Conservation (phyloP, 495 filamentous ascomycete species). For the Tuber borchii region DNA sequence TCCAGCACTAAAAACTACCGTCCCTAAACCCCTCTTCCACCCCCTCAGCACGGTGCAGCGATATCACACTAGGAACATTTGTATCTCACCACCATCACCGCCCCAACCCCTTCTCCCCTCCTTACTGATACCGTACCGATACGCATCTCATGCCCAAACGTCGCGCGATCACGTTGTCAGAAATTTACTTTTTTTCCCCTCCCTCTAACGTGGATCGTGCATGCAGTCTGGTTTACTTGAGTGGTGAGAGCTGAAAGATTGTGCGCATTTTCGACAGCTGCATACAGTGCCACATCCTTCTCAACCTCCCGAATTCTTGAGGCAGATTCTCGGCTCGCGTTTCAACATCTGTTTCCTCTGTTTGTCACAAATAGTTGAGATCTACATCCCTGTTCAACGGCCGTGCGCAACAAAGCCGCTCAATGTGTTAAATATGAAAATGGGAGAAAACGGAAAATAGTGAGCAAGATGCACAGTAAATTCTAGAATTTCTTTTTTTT, state of each 20-base stretch:
- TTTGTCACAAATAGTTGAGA: constrained; percentile 28
- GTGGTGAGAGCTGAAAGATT: background rate
- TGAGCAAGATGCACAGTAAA: background rate
- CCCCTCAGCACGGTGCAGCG: background rate
- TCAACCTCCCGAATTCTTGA: background rate
- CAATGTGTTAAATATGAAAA: background rate
- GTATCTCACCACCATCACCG: background rate
- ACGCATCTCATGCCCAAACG: background rate
- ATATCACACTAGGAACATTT: background rate
- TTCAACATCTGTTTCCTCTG: constrained; percentile 32
- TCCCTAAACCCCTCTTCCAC: background rate
- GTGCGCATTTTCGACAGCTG: background rate
- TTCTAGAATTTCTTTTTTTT: constrained; percentile 2
- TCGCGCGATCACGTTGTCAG: constrained; percentile 33
- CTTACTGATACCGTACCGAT: background rate
- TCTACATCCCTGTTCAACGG: constrained; percentile 24
- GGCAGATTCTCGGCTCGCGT: constrained; percentile 36
- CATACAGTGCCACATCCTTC: background rate
- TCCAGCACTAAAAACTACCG: background rate
- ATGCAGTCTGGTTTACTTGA: background rate
- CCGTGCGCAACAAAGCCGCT: constrained; percentile 10
- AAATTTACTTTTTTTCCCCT: background rate
- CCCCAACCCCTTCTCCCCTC: background rate
- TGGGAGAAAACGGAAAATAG: background rate
- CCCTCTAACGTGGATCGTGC: background rate